These are phyloP conservation scores for Saccharum hybrid DNA, from an alignment of 202 grass and related monocot genomes.

Conservation along the genomic window DNA sequence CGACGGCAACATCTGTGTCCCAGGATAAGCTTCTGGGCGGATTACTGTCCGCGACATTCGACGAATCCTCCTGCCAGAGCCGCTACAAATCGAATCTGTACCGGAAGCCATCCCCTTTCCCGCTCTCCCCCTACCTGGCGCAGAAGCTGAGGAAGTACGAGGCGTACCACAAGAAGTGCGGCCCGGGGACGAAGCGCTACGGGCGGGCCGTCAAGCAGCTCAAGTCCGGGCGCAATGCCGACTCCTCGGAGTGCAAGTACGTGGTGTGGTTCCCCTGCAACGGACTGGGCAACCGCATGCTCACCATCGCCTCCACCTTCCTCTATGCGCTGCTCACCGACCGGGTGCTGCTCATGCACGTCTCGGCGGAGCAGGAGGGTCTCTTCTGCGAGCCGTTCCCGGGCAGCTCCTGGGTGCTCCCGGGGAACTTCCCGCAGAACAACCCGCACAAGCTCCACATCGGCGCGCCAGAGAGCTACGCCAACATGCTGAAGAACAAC, in stretches of 20 bases:
- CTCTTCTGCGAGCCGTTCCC: constrained; percentile 96
- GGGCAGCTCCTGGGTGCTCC: constrained; percentile 77
- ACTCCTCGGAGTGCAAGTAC: constrained; percentile 63
- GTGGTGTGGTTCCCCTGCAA: constrained; percentile 92
- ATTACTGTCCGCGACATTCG: constrained; percentile 55
- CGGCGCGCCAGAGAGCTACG: constrained; percentile 66
- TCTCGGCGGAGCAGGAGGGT: constrained; percentile 54
- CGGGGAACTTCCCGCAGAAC: constrained; percentile 62
- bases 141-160: constrained; percentile 75
- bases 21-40: constrained; percentile 68
- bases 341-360: constrained; percentile 66
- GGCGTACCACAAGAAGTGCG: constrained; percentile 85
- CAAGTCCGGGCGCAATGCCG: constrained; percentile 54
- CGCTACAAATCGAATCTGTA: constrained; percentile 70
- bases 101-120: constrained; percentile 69
- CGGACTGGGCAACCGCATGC: constrained; percentile 90
- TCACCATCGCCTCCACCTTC: constrained; percentile 79
- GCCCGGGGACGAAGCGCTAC: constrained; percentile 64
- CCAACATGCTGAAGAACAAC: constrained; percentile 73
- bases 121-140: constrained; percentile 66
- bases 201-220: constrained; percentile 60
- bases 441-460: constrained; percentile 47
- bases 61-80: constrained; percentile 68
- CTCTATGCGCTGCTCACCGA: constrained; percentile 82
- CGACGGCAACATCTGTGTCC: constrained; percentile 8